A percentile compares a stretch with the other conserved stretches of the same genome.
Evolutionary conservation across 2,329 filamentous ascomycete genomes (phyloP).

Genomic region (Aureobasidium musti): DNA sequence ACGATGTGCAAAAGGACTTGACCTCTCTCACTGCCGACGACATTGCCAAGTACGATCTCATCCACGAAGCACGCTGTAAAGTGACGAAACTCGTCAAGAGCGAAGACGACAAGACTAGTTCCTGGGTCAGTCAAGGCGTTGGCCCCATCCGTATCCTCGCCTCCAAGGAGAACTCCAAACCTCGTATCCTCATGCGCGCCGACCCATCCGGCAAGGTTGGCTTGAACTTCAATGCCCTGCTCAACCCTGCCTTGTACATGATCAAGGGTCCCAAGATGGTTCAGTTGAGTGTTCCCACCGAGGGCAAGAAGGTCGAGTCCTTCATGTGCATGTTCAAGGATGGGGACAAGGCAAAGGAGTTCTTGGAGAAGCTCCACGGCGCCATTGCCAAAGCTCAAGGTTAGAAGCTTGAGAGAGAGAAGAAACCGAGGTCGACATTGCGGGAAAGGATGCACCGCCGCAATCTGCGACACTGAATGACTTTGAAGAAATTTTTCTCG

Average conservation of each 20-base stretch:
- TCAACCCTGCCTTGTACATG: slow-evolving; percentile 57
- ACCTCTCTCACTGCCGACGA: slow-evolving; percentile 66
- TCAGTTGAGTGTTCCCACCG: slow-evolving; percentile 49
- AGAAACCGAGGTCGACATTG: not conserved
- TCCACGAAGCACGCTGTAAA: slow-evolving; percentile 69
- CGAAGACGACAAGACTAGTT: slow-evolving; percentile 48
- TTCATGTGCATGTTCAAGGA: slow-evolving; percentile 73
- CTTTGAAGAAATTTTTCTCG: not conserved
- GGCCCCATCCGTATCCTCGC: slow-evolving; percentile 72
- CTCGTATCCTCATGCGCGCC: slow-evolving; percentile 70
- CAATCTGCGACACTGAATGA: not conserved
- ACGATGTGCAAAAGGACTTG: slow-evolving; percentile 53
- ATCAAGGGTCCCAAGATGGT: slow-evolving; percentile 52
- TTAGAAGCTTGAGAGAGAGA: slow-evolving; percentile 1
- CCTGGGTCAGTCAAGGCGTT: slow-evolving; percentile 57
- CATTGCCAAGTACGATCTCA: slow-evolving; percentile 63
- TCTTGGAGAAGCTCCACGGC: slow-evolving; percentile 48
- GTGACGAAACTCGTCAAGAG: slow-evolving; percentile 61
- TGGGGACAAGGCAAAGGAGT: slow-evolving; percentile 52
- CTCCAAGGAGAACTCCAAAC: slow-evolving; percentile 67
- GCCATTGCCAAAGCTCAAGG: slow-evolving; percentile 45
- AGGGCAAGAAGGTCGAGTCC: slow-evolving; percentile 63
- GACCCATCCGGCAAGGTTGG: slow-evolving; percentile 73
- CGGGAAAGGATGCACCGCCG: not conserved
- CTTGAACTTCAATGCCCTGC: slow-evolving; percentile 67